phyloP scores from a whole-genome alignment of 495 filamentous ascomycete genomes.

The Podospora comata region DNA sequence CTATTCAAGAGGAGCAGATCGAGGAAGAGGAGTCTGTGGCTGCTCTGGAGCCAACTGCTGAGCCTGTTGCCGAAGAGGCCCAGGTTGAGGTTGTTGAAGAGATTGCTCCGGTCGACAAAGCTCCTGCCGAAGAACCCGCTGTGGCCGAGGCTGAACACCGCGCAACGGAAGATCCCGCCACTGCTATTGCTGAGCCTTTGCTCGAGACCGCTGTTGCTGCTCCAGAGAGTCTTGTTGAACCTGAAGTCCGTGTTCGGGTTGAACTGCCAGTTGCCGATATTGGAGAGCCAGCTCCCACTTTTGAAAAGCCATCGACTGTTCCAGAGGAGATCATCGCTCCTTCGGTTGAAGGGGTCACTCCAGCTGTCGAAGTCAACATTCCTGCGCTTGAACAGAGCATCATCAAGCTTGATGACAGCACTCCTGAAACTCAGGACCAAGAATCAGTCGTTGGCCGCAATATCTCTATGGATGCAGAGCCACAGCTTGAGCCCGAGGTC shows the following conservation, averaged over 20 bases:
- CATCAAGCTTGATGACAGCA: not conserved
- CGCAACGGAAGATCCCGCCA: not conserved
- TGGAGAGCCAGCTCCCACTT: not conserved
- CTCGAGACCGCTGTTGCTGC: not conserved
- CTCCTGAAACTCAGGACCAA: not conserved
- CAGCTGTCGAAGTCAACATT: not conserved
- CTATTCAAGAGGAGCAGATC: not conserved
- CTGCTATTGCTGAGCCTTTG: not conserved
- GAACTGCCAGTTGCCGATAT: not conserved
- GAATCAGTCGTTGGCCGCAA: not conserved
- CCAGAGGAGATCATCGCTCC: not conserved
- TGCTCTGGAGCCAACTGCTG: not conserved
- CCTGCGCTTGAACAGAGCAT: not conserved
- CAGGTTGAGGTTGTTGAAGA: not conserved
- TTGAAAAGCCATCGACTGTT: not conserved
- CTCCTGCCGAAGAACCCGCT: not conserved
- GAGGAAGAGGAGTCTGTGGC: not conserved
- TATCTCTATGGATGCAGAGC: not conserved
- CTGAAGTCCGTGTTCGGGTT: not conserved
- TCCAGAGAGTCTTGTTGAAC: not conserved
- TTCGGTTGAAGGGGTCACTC: not conserved
- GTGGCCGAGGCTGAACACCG: not conserved
- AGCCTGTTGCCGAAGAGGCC: not conserved
- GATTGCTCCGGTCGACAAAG: not conserved
- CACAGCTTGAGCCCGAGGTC: not conserved